phyloP scores from a whole-genome alignment of 805 yeast species.

The Zygosaccharomyces pseudorouxii region DNA sequence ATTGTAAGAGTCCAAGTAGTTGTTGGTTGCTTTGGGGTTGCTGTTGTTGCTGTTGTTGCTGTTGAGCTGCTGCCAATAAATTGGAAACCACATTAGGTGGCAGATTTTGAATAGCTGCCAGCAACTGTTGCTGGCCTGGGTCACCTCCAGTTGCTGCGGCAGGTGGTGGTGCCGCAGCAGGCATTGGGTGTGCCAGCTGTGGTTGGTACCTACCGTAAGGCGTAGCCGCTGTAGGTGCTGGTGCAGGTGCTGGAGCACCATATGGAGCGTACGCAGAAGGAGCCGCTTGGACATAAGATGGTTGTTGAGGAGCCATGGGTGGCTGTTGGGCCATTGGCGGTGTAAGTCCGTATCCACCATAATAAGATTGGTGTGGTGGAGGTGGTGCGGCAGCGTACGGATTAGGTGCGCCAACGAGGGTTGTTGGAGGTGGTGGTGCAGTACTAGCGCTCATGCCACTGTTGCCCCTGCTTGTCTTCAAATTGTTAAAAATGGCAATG shows the following conservation, averaged over 20 bases:
- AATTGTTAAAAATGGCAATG: slow-evolving; percentile 38
- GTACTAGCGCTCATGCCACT: slow-evolving; percentile 5
- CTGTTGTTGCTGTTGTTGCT: slow-evolving; percentile 32
- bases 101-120: slow-evolving; percentile 33
- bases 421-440: slow-evolving; percentile 7
- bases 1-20: slow-evolving; percentile 31
- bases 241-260: slow-evolving; percentile 18
- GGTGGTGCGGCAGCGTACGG: slow-evolving; percentile 18
- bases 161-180: slow-evolving; percentile 23
- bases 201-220: slow-evolving; percentile 24
- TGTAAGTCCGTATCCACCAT: slow-evolving; percentile 17
- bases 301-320: slow-evolving; percentile 18
- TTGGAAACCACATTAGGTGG: slow-evolving; percentile 35
- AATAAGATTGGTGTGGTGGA: slow-evolving; percentile 21
- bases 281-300: slow-evolving; percentile 16
- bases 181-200: slow-evolving; percentile 13
- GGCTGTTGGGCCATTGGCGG: slow-evolving; percentile 19
- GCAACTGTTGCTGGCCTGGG: slow-evolving; percentile 31
- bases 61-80: slow-evolving; percentile 33
- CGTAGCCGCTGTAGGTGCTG: slow-evolving; percentile 21
- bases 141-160: slow-evolving; percentile 24
- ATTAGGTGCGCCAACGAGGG: slow-evolving; percentile 14
- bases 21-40: slow-evolving; percentile 29
- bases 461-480: slow-evolving; percentile 22
- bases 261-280: slow-evolving; percentile 11